Evolutionary conservation across 306 rosid species (phyloP).

Genomic region (Geum urbanum): DNA sequence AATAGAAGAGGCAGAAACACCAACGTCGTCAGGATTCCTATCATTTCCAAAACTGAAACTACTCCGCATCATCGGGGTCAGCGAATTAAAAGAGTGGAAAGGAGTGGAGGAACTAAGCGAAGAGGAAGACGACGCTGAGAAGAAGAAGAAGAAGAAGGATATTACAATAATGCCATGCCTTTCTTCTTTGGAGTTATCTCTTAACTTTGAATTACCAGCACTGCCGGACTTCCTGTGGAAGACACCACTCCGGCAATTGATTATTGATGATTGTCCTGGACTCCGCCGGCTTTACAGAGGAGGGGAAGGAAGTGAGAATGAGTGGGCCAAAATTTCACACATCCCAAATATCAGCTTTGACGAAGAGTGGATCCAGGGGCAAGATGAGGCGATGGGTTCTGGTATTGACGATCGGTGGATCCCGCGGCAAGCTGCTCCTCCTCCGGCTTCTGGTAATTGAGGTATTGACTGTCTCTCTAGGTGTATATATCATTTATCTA

Average conservation of each 20-base stretch:
- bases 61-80: neutral
- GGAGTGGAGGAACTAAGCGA: neutral
- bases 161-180: constrained; percentile 12
- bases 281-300: neutral
- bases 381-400: no score
- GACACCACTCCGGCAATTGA: neutral
- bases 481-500: no score
- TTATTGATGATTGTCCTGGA: accelerated
- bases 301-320: constrained; percentile 1
- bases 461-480: no score
- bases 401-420: no score
- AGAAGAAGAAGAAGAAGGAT: neutral
- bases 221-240: constrained; percentile 15
- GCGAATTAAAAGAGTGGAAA: neutral
- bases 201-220: accelerated
- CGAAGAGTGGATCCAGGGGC: neutral
- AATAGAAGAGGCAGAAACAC: neutral
- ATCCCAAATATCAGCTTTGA: constrained; percentile 1
- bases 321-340: neutral
- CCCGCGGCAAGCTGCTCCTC: no score
- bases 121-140: no score
- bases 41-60: neutral
- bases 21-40: neutral
- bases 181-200: neutral
- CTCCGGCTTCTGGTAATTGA: neutral